A percentile compares a stretch with the other conserved stretches of the same genome.
These are phyloP conservation scores for Aeschynomene evenia DNA, from an alignment of 306 rosid genomes.

Conservation along the genomic window DNA sequence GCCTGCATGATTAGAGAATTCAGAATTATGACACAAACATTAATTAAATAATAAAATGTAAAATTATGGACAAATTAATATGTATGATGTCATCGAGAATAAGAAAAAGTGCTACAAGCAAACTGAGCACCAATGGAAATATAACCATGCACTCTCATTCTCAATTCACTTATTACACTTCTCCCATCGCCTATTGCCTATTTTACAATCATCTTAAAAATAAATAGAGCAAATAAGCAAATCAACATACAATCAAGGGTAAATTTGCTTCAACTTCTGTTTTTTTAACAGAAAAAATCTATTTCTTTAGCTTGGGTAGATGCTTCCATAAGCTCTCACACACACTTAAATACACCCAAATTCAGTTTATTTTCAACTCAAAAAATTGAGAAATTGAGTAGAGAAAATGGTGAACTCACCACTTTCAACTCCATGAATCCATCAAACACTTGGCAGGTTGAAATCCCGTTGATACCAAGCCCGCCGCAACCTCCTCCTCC, in stretches of 20 bases:
- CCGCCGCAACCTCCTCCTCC: slow-evolving; percentile 16
- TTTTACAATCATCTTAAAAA: neutral
- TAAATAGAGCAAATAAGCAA: neutral
- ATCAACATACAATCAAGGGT: neutral
- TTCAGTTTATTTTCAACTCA: neutral
- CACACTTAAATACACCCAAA: too few species aligned
- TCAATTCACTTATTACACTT: neutral
- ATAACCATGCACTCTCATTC: neutral
- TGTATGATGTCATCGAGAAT: neutral
- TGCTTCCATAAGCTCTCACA: too few species aligned
- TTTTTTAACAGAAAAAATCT: too few species aligned
- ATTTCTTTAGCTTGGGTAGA: too few species aligned
- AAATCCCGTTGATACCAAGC: slow-evolving; percentile 18
- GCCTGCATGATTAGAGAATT: slow-evolving; percentile 55
- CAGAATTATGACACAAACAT: slow-evolving; percentile 25
- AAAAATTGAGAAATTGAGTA: neutral
- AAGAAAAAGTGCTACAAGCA: neutral
- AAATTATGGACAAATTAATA: neutral
- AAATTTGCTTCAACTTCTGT: too few species aligned
- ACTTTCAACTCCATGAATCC: slow-evolving; percentile 36
- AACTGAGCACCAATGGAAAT: neutral
- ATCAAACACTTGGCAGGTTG: slow-evolving; percentile 26
- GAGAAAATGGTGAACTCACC: slow-evolving; percentile 18
- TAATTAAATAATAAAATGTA: neutral
- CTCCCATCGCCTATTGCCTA: neutral